Evolutionary conservation across 2,329 filamentous ascomycete species (phyloP).

Genomic region (Epichloe typhina): DNA sequence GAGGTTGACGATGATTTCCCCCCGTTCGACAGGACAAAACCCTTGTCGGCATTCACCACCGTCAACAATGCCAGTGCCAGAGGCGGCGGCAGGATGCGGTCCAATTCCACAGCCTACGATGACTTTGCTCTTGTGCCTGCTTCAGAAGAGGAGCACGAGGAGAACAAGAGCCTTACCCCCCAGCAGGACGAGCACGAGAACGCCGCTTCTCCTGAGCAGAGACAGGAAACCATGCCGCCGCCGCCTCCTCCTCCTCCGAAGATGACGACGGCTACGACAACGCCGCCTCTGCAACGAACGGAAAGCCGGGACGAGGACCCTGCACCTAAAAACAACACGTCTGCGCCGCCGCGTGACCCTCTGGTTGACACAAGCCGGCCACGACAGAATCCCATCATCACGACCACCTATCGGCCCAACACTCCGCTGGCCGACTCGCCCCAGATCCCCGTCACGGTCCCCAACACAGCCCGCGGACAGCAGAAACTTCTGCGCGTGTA

Average conservation of each 20-base stretch:
- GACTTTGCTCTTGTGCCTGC: conserved; percentile 72
- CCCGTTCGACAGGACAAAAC: conserved; percentile 62
- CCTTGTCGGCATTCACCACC: conserved; percentile 66
- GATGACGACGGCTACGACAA: neutral
- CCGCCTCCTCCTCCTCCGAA: too few relatives aligned
- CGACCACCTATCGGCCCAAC: conserved; percentile 44
- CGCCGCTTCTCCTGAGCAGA: conserved; percentile 10
- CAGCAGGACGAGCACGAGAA: conserved; percentile 51
- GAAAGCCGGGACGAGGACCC: conserved; percentile 5
- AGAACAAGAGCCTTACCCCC: conserved; percentile 57
- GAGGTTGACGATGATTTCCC: conserved; percentile 80
- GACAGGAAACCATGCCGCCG: conserved; percentile 1
- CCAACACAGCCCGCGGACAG: conserved; percentile 42
- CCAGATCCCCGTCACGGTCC: conserved; percentile 29
- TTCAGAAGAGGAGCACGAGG: conserved; percentile 50
- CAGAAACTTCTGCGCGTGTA: conserved; percentile 61
- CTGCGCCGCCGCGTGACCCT: conserved; percentile 18
- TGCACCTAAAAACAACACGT: conserved; percentile 13
- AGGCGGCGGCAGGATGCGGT: conserved; percentile 42
- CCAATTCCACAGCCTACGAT: conserved; percentile 65
- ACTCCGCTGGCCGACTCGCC: conserved; percentile 43
- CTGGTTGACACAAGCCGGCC: conserved; percentile 21
- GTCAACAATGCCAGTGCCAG: conserved; percentile 70
- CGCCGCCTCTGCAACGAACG: neutral
- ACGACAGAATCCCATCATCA: conserved; percentile 46